Percentiles rank a stretch among this genome's conserved stretches.
Conservation (phyloP, 2,329 filamentous ascomycete species). For the Pleurostoma richardsiae region DNA sequence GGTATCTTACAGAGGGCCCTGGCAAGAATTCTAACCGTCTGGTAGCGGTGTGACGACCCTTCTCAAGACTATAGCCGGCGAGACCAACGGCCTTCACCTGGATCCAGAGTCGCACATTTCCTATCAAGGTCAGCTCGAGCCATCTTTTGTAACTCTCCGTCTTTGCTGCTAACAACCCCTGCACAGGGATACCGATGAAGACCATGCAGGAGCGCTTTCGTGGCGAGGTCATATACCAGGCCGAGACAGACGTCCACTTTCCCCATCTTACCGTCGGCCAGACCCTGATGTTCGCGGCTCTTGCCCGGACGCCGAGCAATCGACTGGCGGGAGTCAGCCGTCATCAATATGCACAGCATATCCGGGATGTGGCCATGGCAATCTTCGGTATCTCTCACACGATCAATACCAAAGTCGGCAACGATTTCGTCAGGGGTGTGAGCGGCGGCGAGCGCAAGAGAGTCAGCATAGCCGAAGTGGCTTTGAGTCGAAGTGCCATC, state of each 20-base stretch:
- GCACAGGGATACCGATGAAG: conserved; percentile 24
- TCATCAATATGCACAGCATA: conserved; percentile 52
- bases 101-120: conserved; percentile 1
- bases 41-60: conserved; percentile 4
- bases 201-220: conserved; percentile 75
- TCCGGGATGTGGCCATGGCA: conserved; percentile 69
- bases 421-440: conserved; percentile 61
- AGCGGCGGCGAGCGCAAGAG: conserved; percentile 66
- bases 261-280: conserved; percentile 72
- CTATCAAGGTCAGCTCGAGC: conserved; percentile 6
- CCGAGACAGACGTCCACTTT: conserved; percentile 79
- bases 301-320: conserved; percentile 58
- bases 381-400: conserved; percentile 68
- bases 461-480: conserved; percentile 58
- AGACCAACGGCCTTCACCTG: conserved; percentile 4
- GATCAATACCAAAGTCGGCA: conserved; percentile 60
- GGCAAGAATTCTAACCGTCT: too few relatives aligned
- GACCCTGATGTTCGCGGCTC: conserved; percentile 72
- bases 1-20: too few relatives aligned
- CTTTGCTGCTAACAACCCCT: background rate
- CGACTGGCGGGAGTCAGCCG: conserved; percentile 54
- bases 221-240: conserved; percentile 82
- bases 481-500: conserved; percentile 50
- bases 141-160: background rate
- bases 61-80: conserved; percentile 5